A percentile compares a stretch with the other conserved stretches of the same genome.
Conservation (phyloP, 2,329 filamentous ascomycete genomes). For the Phialocephala sp. region DNA sequence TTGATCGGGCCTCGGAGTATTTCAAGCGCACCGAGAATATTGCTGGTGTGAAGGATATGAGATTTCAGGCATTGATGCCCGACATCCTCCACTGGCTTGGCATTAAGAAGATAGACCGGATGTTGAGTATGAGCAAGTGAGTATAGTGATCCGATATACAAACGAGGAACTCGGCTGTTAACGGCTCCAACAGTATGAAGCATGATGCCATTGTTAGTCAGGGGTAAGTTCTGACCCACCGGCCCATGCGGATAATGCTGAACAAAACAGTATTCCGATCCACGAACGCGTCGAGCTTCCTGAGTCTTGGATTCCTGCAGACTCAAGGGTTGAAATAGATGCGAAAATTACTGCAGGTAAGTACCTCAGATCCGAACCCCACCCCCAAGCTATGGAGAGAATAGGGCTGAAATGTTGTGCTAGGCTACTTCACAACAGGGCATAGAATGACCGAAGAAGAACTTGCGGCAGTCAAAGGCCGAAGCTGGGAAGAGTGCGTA, state of each 20-base stretch:
- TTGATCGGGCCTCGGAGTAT: conserved; percentile 86
- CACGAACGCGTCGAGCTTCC: conserved; percentile 90
- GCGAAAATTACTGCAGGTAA: conserved; percentile 94
- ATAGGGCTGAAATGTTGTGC: conserved; percentile 44
- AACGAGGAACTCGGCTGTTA: conserved; percentile 7
- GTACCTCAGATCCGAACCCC: conserved; percentile 21
- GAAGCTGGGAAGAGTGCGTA: conserved; percentile 85
- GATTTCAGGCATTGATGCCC: conserved; percentile 97
- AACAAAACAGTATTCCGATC: conserved; percentile 72
- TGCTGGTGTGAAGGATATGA: conserved; percentile 95
- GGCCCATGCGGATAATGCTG: conserved; percentile 21
- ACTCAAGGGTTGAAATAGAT: conserved; percentile 97
- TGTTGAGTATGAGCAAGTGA: conserved; percentile 94
- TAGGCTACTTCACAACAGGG: conserved; percentile 82
- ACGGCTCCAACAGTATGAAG: conserved; percentile 70
- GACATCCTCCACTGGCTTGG: conserved; percentile 98
- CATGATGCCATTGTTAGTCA: conserved; percentile 87
- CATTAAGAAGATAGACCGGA: conserved; percentile 97
- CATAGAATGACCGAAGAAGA: conserved; percentile 89
- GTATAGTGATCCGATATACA: conserved; percentile 17
- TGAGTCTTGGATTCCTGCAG: conserved; percentile 90
- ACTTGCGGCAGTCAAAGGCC: conserved; percentile 82
- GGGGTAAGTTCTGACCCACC: conserved; percentile 55
- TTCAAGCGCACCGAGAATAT: conserved; percentile 99
- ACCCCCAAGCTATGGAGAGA: conserved; percentile 17